Percentiles rank a stretch among this genome's conserved stretches.
These are phyloP conservation scores for Thraustochytrium striatum DNA, from an alignment of 352 stramenopile genomes.

Conservation along the genomic window DNA sequence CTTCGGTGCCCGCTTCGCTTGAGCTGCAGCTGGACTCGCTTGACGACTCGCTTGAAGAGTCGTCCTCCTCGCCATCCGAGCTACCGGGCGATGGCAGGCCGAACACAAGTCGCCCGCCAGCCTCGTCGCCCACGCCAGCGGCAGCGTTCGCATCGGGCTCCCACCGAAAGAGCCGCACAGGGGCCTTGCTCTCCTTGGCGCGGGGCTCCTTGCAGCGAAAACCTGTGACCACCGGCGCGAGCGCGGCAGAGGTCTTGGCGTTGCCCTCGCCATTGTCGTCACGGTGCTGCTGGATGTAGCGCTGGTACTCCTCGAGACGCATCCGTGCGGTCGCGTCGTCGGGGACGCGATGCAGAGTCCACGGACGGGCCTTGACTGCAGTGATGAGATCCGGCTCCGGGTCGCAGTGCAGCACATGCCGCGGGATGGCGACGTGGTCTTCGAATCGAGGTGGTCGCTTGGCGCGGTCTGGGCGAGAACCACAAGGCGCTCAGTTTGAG, in stretches of 20 bases:
- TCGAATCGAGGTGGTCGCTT: not conserved
- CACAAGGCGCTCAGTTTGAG: conserved; percentile 14
- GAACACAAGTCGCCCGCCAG: not conserved
- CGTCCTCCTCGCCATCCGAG: not conserved
- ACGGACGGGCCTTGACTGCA: not conserved
- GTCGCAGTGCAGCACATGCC: not conserved
- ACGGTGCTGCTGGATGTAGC: not conserved
- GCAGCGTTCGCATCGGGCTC: not conserved
- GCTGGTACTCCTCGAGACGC: not conserved
- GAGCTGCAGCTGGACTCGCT: not conserved
- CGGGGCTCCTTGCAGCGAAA: too few relatives aligned
- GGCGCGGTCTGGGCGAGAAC: not conserved
- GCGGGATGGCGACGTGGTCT: not conserved
- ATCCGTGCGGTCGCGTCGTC: not conserved
- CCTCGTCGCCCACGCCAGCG: not conserved
- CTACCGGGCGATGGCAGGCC: not conserved
- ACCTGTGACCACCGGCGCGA: not conserved
- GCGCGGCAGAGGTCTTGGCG: not conserved
- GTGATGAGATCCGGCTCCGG: not conserved
- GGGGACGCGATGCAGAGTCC: conserved; percentile 14
- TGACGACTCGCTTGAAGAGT: not conserved
- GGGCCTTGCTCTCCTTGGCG: not conserved
- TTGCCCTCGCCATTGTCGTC: not conserved
- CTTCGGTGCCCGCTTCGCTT: not conserved
- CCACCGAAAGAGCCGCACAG: not conserved